Evolutionary conservation across 202 grass and related monocot species (phyloP).

Genomic region (Brachypodium distachyon): DNA sequence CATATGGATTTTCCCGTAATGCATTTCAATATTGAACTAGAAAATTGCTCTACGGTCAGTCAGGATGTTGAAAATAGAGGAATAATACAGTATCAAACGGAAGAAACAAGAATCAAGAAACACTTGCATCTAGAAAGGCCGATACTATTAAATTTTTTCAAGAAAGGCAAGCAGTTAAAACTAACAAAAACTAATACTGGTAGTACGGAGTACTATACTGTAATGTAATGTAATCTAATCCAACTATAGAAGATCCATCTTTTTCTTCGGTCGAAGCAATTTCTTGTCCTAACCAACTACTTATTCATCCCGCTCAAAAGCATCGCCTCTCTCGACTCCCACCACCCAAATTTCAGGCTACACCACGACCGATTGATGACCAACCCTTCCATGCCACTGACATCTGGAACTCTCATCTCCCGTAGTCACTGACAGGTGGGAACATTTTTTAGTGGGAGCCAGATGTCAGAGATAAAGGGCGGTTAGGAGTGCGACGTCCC

Average conservation of each 20-base stretch:
- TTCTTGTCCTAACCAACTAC: slow-evolving; percentile 17
- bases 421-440: not conserved
- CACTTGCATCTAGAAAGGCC: too few species aligned
- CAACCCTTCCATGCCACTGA: not conserved
- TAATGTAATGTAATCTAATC: not conserved
- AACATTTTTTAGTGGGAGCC: not conserved
- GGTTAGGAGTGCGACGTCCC: not conserved
- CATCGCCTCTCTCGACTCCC: not conserved
- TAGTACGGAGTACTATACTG: too few species aligned
- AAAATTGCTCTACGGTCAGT: not conserved
- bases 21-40: not conserved
- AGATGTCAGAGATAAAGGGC: not conserved
- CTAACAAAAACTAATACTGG: not conserved
- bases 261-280: not conserved
- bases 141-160: not conserved
- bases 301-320: not conserved
- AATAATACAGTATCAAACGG: not conserved
- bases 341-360: slow-evolving; percentile 22
- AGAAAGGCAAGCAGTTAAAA: not conserved
- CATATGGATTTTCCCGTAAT: too few species aligned
- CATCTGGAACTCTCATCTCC: not conserved
- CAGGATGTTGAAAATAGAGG: not conserved
- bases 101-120: not conserved
- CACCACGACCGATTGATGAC: not conserved
- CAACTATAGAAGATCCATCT: not conserved